Conservation (phyloP, 345 rosid species). For the Eucalyptus melliodora region DNA sequence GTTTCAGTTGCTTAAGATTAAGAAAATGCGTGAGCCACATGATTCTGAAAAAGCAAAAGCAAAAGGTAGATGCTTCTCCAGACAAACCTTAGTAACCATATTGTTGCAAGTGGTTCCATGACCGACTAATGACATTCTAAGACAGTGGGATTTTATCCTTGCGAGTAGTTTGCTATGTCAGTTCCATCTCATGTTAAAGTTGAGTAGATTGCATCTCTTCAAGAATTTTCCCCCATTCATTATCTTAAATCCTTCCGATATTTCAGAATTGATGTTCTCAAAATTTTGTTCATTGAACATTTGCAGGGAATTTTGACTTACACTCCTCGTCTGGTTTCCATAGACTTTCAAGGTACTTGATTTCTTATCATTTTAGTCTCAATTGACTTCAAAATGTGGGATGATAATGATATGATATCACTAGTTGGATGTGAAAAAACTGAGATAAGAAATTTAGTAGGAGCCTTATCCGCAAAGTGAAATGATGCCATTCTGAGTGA, state of each 20-base stretch:
- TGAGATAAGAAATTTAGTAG: background rate
- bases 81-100: background rate
- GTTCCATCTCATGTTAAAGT: background rate
- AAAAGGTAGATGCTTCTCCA: background rate
- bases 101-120: background rate
- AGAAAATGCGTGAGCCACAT: background rate
- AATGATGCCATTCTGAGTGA: background rate
- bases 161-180: background rate
- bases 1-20: background rate
- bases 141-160: background rate
- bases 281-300: background rate
- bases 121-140: background rate
- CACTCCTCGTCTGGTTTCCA: constrained; percentile 77
- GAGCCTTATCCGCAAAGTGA: background rate
- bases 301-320: constrained; percentile 63
- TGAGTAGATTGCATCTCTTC: background rate
- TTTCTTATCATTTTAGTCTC: background rate
- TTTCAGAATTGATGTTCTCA: background rate
- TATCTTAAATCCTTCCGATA: background rate
- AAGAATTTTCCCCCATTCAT: background rate
- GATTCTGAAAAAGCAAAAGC: background rate
- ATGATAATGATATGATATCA: background rate
- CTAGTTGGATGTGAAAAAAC: background rate
- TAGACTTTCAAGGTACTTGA: constrained; percentile 64
- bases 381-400: background rate